Conservation (phyloP, 2,329 filamentous ascomycete genomes). For the Setomelanomma holmii region DNA sequence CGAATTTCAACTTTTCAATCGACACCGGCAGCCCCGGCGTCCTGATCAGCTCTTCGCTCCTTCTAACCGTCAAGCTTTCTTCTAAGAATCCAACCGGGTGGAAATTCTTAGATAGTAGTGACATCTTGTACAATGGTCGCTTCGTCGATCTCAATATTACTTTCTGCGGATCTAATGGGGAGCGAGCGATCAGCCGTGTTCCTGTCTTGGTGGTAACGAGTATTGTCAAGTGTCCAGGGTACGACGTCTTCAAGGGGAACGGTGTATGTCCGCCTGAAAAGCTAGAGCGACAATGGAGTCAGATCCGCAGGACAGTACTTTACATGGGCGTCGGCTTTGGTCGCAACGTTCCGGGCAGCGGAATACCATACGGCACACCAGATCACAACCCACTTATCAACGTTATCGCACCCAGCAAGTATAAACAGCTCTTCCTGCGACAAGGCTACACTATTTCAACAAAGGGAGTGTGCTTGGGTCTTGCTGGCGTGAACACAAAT, state of each 20-base stretch:
- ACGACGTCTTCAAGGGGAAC: constrained; percentile 4
- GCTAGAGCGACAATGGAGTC: background rate
- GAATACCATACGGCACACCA: constrained; percentile 4
- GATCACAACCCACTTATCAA: constrained; percentile 28
- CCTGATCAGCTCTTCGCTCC: constrained; percentile 7
- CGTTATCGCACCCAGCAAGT: constrained; percentile 7
- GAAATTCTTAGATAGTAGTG: constrained; percentile 8
- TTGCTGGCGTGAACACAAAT: constrained; percentile 6
- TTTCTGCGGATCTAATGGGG: constrained; percentile 3
- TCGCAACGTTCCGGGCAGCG: constrained; percentile 2
- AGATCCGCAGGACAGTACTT: background rate
- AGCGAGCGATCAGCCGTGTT: constrained; percentile 2
- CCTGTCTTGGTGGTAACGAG: constrained; percentile 13
- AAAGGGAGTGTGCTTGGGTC: constrained; percentile 11
- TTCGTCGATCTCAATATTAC: constrained; percentile 11
- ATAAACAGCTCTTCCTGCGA: background rate
- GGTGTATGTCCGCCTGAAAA: constrained; percentile 6
- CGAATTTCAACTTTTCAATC: constrained; percentile 7
- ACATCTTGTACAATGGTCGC: constrained; percentile 11
- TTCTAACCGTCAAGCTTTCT: constrained; percentile 4
- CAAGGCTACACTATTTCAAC: constrained; percentile 12
- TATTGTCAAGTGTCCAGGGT: constrained; percentile 9
- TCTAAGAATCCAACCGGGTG: constrained; percentile 1
- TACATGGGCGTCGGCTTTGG: constrained; percentile 21
- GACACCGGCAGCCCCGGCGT: constrained; percentile 18